Conservation (phyloP, 352 stramenopile species). For the Plasmopara viticola region DNA sequence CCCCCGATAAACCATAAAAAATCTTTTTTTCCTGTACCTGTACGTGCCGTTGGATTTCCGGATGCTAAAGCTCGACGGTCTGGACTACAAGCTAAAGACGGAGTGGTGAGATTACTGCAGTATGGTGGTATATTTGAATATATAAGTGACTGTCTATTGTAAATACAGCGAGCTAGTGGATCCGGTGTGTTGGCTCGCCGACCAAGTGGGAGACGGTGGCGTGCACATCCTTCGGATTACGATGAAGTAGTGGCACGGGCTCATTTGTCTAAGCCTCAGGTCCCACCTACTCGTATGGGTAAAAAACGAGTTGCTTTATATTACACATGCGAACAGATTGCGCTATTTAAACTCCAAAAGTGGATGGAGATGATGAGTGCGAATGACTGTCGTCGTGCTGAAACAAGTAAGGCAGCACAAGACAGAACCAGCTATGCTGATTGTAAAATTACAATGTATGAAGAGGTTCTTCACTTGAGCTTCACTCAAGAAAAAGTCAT, state of each 20-base stretch:
- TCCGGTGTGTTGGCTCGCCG: conserved; percentile 11
- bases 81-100: conserved; percentile 20
- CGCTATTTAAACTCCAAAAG: conserved; percentile 67
- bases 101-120: conserved; percentile 9
- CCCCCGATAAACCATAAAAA: neutral
- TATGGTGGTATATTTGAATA: neutral
- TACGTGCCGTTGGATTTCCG: conserved; percentile 17
- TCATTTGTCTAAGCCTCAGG: conserved; percentile 27
- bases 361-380: conserved; percentile 38
- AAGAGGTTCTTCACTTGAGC: conserved; percentile 61
- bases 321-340: conserved; percentile 64
- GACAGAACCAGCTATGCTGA: conserved; percentile 7
- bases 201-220: conserved; percentile 26
- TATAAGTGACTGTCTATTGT: conserved; percentile 6
- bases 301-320: conserved; percentile 58
- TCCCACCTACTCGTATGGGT: conserved; percentile 26
- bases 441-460: conserved; percentile 67
- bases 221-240: conserved; percentile 29
- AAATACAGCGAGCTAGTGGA: conserved; percentile 19
- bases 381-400: conserved; percentile 15
- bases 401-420: conserved; percentile 6
- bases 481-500: conserved; percentile 7
- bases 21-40: conserved; percentile 1
- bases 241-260: conserved; percentile 32
- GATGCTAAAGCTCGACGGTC: conserved; percentile 11